A percentile compares a stretch with the other conserved stretches of the same genome.
Conservation (phyloP, 2,329 filamentous ascomycete species). For the Chlorencoelia australis region DNA sequence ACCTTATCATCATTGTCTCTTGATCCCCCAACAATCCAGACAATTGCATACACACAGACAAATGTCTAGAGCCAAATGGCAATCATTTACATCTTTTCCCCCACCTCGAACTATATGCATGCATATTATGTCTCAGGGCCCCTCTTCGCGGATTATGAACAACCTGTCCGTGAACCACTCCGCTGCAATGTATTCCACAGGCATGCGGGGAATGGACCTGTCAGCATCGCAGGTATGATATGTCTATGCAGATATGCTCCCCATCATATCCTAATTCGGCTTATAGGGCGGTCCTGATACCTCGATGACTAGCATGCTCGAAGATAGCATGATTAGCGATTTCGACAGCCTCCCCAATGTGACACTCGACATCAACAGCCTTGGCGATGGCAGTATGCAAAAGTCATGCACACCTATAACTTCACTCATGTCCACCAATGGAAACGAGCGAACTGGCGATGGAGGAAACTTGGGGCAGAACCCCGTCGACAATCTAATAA, state of each 20-base stretch:
- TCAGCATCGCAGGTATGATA: conserved; percentile 22
- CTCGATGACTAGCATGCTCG: conserved; percentile 33
- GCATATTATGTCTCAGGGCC: conserved; percentile 17
- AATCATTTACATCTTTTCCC: too few species aligned
- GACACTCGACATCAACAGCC: conserved; percentile 32
- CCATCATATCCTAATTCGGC: conserved; percentile 2
- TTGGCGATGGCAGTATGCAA: conserved; percentile 12
- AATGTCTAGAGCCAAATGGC: too few species aligned
- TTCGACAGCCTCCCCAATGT: conserved; percentile 33
- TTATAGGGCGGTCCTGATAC: conserved; percentile 16
- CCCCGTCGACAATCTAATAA: conserved; percentile 16
- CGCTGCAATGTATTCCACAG: conserved; percentile 19
- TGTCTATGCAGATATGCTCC: neutral
- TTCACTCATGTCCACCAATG: conserved; percentile 12
- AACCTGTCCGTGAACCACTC: conserved; percentile 17
- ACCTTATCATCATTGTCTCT: too few species aligned
- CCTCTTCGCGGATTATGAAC: conserved; percentile 14
- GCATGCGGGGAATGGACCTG: conserved; percentile 13
- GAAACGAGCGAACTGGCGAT: conserved; percentile 11
- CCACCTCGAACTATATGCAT: too few species aligned
- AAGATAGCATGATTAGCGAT: conserved; percentile 31
- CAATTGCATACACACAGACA: too few species aligned
- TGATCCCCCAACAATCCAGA: too few species aligned
- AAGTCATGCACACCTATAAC: conserved; percentile 23
- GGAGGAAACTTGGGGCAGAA: conserved; percentile 5